Evolutionary conservation across 768 basidiomycete species (phyloP).

Genomic region (Megacollybia marginata): DNA sequence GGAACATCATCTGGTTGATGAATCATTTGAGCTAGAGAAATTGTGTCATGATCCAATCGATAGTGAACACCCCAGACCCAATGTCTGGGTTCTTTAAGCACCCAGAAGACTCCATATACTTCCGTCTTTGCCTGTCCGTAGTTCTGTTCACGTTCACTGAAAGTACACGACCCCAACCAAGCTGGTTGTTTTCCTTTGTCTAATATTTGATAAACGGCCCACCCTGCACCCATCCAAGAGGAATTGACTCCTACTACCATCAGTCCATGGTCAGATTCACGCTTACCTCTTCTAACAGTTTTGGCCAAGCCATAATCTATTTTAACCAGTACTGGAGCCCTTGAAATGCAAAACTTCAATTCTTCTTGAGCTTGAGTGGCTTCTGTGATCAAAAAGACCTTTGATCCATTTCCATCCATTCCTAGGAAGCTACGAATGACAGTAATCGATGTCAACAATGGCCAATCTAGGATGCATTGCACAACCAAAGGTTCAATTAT

Average conservation of each 20-base stretch:
- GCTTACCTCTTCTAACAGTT: conserved; percentile 6
- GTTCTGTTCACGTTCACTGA: too few relatives aligned
- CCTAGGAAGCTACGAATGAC: conserved; percentile 9
- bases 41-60: too few relatives aligned
- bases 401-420: conserved; percentile 6
- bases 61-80: too few relatives aligned
- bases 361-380: conserved; percentile 16
- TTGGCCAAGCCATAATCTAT: conserved; percentile 22
- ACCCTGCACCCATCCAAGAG: too few relatives aligned
- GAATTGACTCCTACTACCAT: conserved; percentile 29
- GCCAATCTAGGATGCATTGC: conserved; percentile 18
- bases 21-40: too few relatives aligned
- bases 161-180: too few relatives aligned
- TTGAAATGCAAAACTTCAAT: conserved; percentile 13
- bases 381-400: too few relatives aligned
- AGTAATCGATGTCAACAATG: conserved; percentile 1
- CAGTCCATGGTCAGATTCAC: conserved; percentile 14
- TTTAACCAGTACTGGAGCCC: conserved; percentile 19
- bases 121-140: too few relatives aligned
- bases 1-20: too few relatives aligned
- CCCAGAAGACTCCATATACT: too few relatives aligned
- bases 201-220: conserved; percentile 23
- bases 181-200: too few relatives aligned
- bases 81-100: too few relatives aligned
- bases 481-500: conserved; percentile 15